phyloP scores from a whole-genome alignment of 805 yeast genomes.

The Henningerozyma blattae region DNA sequence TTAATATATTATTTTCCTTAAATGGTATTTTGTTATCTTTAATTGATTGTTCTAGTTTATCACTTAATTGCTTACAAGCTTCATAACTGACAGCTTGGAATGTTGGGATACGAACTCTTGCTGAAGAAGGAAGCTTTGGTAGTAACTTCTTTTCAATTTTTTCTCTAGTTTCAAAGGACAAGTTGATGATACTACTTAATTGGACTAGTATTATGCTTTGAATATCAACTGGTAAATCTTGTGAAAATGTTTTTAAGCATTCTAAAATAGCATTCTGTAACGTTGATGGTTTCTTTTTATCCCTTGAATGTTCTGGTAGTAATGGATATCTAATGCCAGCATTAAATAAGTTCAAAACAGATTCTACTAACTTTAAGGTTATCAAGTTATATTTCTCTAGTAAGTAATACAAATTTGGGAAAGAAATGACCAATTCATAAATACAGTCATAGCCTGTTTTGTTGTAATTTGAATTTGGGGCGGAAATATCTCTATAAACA shows the following conservation, averaged over 20 bases:
- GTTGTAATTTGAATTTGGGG: constrained; percentile 11
- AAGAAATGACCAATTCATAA: constrained; percentile 41
- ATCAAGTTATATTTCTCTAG: constrained; percentile 22
- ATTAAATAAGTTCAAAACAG: constrained; percentile 46
- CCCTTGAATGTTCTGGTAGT: constrained; percentile 45
- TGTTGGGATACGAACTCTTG: constrained; percentile 39
- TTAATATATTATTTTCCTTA: constrained; percentile 33
- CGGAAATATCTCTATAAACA: constrained; percentile 30
- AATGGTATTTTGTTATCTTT: constrained; percentile 27
- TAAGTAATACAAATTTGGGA: constrained; percentile 35
- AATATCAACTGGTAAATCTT: constrained; percentile 24
- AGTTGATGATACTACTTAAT: constrained; percentile 36
- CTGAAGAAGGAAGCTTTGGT: constrained; percentile 23
- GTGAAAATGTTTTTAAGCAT: constrained; percentile 28
- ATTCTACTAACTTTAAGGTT: constrained; percentile 29
- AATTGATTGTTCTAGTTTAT: constrained; percentile 22
- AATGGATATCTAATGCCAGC: constrained; percentile 64
- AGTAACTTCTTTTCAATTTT: constrained; percentile 44
- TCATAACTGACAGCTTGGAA: constrained; percentile 47
- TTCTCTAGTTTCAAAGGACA: constrained; percentile 52
- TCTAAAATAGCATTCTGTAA: constrained; percentile 50
- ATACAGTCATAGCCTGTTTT: constrained; percentile 48
- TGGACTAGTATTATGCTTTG: constrained; percentile 40
- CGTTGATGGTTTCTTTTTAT: constrained; percentile 43
- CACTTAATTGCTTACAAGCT: constrained; percentile 31